Base-by-base conservation (phyloP, 1,139 yeast genomes). In the Saccharomyces hybrid region DNA sequence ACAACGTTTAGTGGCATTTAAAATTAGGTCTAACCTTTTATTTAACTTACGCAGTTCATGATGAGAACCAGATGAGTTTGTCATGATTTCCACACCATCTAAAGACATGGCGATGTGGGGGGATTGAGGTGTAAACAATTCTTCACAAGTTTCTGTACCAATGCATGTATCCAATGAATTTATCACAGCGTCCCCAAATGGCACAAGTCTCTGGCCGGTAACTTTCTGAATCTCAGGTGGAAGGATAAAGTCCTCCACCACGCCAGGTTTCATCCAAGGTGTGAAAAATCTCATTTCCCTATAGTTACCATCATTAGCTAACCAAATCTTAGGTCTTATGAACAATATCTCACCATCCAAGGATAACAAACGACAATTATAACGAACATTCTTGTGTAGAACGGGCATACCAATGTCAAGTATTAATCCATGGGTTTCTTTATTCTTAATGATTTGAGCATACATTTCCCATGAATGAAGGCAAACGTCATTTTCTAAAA, bases 61-160 rank as follows among this genome's bases (percentile, higher is more conserved):
- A 68, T 93, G 99, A 11, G 96, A 88, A 2, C 99, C 99, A 27
- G 95, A 85, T 1, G 97, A 90, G 70, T 93, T 93, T 50, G 98
- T 90, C 66, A 93, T 80, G 63, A 93, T 90, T 71, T 93, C 99
- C 14, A 91, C 97, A 50, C 99, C 99, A 70, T 90, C 97, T 46
- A 93, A 75, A 0, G 97, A 82, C 88, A 93, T 84, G 32, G 83
- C 82, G 57, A 93, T 88, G 69, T 93, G 97, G 2, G 99, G 99
- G 8, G 96, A 84, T 61, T 89, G 86, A 0, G 99, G 99, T 0
- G 99, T 93, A 72, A 93, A 93, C 56, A 93, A 76, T 71, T 93
- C 99, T 69, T 93, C 99, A 70, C 99, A 93, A 2, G 99, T 93
- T 72, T 93, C 99, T 54, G 91, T 89, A 11, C 99, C 99, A 58